phyloP scores from a whole-genome alignment of 129 eudicot genomes.

The Flaveria trinervia region DNA sequence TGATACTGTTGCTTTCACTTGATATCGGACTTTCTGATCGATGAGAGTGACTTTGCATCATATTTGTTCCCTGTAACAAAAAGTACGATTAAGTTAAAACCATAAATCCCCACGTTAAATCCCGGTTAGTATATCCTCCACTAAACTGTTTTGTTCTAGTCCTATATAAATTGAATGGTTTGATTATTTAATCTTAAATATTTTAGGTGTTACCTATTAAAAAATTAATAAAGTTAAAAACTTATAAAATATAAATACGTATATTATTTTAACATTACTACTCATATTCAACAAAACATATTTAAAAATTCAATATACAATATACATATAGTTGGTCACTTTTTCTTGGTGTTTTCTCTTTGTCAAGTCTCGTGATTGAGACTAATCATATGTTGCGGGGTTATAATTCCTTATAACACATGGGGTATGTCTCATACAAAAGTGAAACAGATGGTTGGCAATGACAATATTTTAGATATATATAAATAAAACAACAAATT shows the following conservation, averaged over 20 bases:
- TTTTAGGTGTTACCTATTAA: too few species aligned
- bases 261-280: neutral
- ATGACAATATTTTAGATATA: neutral
- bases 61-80: constrained; percentile 17
- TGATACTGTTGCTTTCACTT: constrained; percentile 42
- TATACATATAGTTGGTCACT: constrained; percentile 11
- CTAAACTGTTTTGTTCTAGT: too few species aligned
- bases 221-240: too few species aligned
- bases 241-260: neutral
- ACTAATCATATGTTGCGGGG: constrained; percentile 36
- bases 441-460: constrained; percentile 32
- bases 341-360: constrained; percentile 32
- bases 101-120: neutral
- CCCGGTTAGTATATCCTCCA: too few species aligned
- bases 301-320: neutral
- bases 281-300: neutral
- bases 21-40: constrained; percentile 43
- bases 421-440: constrained; percentile 27
- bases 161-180: too few species aligned
- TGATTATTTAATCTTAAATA: too few species aligned
- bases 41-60: constrained; percentile 27
- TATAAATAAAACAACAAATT: neutral
- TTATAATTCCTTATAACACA: constrained; percentile 18
- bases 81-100: constrained; percentile 3
- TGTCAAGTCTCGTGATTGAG: constrained; percentile 38